Base-by-base conservation (phyloP, 176 grass and related monocot genomes). In the Avena insularis region DNA sequence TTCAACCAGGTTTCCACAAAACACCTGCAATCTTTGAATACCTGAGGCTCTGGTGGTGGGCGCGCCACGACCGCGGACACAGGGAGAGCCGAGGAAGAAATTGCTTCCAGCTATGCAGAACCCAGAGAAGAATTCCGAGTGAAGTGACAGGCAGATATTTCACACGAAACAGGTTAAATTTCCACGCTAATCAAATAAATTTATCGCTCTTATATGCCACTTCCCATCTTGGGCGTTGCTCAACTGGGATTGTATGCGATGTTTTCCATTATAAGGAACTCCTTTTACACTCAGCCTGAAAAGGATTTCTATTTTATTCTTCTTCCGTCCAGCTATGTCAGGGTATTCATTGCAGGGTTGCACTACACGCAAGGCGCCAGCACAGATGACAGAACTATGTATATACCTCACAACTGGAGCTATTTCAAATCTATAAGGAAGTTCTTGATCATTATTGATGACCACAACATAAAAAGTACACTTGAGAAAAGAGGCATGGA, bases 401-500 rank as follows among this genome's bases (percentile, higher is more conserved):
- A 70, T 73, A 64, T 53, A 69, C 50, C 65, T 79, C 53, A 21
- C 62, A 81, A 60, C 35, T 71, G 78, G 71, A 15, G 46, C 61
- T 75, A 87, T 62, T 63, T 87, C 76, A 75, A 80, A 67, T 70
- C 86, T 81, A 63, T 86, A 91, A 5, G 15, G 9, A 82, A 64
- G 63, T 87, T 21, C 53, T 54, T n/a, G 69, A 82, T 85, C 86
- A 85, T 91, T 91, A 91, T 82, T 78, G 79, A 82, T 91, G 78
- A 91, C 56, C 83, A 49, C 33, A 81, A 88, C 88, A 60, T 81
- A 50, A 56, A 56, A 56, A 77, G 83, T 88, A 86, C 86, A 91
- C 17, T 82, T 82, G 2, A 69, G 51, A 47, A 85, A 85, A 85
- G 72, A 88, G 21, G 35, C 19, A 86, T 82, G 87, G 71, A 40